Base-by-base conservation (phyloP, 495 filamentous ascomycete genomes). In the Penicillium robsamsonii region DNA sequence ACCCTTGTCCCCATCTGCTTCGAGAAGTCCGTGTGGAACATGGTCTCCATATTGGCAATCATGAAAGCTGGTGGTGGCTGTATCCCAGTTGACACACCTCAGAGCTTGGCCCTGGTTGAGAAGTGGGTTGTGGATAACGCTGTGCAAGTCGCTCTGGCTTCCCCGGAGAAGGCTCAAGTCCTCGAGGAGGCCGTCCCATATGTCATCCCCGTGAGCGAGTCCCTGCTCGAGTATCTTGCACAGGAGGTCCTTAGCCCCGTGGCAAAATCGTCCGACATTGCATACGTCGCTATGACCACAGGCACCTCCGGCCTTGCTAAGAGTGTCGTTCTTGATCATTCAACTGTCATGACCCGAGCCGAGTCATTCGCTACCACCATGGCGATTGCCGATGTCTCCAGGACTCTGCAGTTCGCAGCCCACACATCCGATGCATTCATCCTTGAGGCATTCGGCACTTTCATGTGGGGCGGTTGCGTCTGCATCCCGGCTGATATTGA, bases 211-310 rank as follows among this genome's bases (percentile, higher is more conserved):
- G 65, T 81, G 24, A 71, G 67, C 27, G 63, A 64, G 42, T 63
- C 69, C 29, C 67, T 77, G 0, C 72, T 80, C 3, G 64, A 75
- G 24, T 69, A 69, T 27, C 66, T 79, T 8, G 59, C 66, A 10
- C 49, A 68, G 22, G 57, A 53, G 41, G 31, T 52, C 7, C 25
- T 63, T 2, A 22, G 55, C 8, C 42, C 62, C 1, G 46, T 55
- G 5, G 64, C 68, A 25, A 57, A 47, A 13, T 49, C 64, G 12
- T 68, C 57, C 1, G 63, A 75, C 50, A 55, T 73, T 49, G 61
- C 58, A 15, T 88, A 81, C 59, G 66, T 85, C n/a, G 73, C 84
- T 13, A 87, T 80, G 58, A 86, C 84, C 1, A 78, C 79, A 35
- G 72, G 71, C 1, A 67, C 60, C 15, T 73, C 69, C 27, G 63